These are phyloP conservation scores for Colletotrichum tamarilloi DNA, from an alignment of 2,329 filamentous ascomycete species.

Conservation along the genomic window DNA sequence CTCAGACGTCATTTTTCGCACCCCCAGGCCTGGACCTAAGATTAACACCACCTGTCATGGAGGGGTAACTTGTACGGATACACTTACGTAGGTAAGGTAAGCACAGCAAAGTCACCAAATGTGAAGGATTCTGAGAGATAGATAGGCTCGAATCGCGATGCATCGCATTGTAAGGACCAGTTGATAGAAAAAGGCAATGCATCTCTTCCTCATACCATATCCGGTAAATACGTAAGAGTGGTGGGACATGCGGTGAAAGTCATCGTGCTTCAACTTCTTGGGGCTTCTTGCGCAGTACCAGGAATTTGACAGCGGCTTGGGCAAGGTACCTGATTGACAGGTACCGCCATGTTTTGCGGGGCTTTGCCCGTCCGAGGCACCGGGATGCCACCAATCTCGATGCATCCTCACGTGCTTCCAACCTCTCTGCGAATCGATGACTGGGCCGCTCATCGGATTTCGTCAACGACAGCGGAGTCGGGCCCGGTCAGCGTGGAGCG, in stretches of 20 bases:
- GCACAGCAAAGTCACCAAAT: no score
- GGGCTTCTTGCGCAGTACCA: neutral
- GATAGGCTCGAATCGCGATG: no score
- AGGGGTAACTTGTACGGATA: neutral
- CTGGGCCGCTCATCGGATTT: slow-evolving; percentile 8
- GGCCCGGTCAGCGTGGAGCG: neutral
- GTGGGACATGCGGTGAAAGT: neutral
- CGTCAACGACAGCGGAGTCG: neutral
- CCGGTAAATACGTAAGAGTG: neutral
- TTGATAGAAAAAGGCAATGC: no score
- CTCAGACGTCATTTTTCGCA: slow-evolving; percentile 8
- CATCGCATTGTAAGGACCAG: no score
- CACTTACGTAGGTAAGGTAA: neutral
- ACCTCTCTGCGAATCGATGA: slow-evolving; percentile 2
- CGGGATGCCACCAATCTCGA: slow-evolving; percentile 18
- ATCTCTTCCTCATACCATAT: no score
- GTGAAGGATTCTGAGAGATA: no score
- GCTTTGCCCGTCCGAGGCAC: neutral
- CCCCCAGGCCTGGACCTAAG: neutral
- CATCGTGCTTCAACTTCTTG: neutral
- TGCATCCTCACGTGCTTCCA: slow-evolving; percentile 4
- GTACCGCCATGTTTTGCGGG: slow-evolving; percentile 18
- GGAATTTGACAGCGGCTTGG: no score
- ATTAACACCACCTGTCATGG: neutral
- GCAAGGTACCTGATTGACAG: neutral